phyloP scores from a whole-genome alignment of 441 rosid genomes.

The Adansonia madagascariensis region DNA sequence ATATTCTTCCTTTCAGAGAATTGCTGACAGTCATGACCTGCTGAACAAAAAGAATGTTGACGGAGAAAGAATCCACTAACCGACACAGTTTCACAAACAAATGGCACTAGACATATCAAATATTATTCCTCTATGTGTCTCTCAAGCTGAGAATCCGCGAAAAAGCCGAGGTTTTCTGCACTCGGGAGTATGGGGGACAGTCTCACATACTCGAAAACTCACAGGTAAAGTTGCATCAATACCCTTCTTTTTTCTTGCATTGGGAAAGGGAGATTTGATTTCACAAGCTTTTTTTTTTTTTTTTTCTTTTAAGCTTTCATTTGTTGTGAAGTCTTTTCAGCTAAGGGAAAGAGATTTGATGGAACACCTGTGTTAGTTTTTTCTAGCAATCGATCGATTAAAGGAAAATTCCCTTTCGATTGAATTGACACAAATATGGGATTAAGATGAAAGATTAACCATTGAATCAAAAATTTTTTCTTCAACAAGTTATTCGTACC shows the following conservation, averaged over 20 bases:
- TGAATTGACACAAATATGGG: not conserved
- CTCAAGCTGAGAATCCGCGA: constrained; percentile 26
- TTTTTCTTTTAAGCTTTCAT: not conserved
- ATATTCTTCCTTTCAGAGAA: constrained; percentile 13
- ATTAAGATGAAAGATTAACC: not conserved
- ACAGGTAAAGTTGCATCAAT: constrained; percentile 9
- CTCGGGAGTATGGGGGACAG: constrained; percentile 12
- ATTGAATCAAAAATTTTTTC: not conserved
- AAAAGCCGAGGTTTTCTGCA: constrained; percentile 22
- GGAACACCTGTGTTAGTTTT: not conserved
- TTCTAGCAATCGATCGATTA: not conserved
- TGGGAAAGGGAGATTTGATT: constrained; percentile 23
- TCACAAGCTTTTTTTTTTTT: not conserved
- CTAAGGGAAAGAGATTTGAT: constrained; percentile 12
- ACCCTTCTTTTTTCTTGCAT: constrained; percentile 14
- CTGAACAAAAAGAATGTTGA: constrained; percentile 4
- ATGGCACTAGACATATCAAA: not conserved
- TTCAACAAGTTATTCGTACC: not conserved
- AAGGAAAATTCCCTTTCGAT: not conserved
- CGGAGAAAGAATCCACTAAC: constrained; percentile 8
- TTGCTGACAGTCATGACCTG: not conserved
- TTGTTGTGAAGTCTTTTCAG: constrained; percentile 20
- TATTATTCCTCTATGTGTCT: constrained; percentile 4
- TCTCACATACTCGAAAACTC: not conserved
- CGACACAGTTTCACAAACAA: too few relatives aligned